These are phyloP conservation scores for Saprolegnia parasitica DNA, from an alignment of 352 stramenopile species.

Conservation along the genomic window DNA sequence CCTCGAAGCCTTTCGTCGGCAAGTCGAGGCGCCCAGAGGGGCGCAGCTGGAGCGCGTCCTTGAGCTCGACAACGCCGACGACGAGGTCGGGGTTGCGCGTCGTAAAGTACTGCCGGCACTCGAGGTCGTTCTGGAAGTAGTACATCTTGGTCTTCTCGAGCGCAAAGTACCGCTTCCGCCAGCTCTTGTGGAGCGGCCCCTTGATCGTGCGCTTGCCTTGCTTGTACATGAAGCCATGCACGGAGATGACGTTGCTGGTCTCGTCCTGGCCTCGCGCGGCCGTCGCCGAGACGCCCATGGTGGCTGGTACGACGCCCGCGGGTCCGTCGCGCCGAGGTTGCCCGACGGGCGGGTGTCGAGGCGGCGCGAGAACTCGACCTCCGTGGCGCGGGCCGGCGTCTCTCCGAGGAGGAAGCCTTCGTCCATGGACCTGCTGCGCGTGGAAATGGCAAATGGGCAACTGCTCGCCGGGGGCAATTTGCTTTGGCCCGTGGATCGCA, in stretches of 20 bases:
- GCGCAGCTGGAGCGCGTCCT: conserved; percentile 76
- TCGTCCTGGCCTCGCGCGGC: not conserved
- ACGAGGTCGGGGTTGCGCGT: conserved; percentile 78
- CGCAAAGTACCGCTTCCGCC: conserved; percentile 83
- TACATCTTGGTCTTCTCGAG: conserved; percentile 85
- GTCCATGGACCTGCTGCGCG: no score
- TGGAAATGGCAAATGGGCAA: no score
- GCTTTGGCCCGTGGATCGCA: no score
- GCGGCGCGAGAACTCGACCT: not conserved
- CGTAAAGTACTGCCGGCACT: conserved; percentile 84
- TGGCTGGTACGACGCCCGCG: conserved; percentile 20
- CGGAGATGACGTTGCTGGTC: conserved; percentile 81
- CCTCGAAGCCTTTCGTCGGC: conserved; percentile 72
- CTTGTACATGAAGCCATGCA: conserved; percentile 88
- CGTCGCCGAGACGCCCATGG: conserved; percentile 22
- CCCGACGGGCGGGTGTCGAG: not conserved
- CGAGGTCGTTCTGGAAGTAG: conserved; percentile 83
- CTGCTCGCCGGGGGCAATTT: no score
- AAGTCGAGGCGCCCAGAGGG: conserved; percentile 73
- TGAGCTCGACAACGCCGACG: conserved; percentile 73
- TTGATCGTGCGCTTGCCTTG: conserved; percentile 85
- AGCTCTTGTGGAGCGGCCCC: conserved; percentile 81
- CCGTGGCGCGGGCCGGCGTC: no score
- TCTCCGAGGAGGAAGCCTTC: no score
- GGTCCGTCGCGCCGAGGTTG: not conserved